phyloP scores from a whole-genome alignment of 2,329 filamentous ascomycete genomes.

The Amauroascus verrucosus region DNA sequence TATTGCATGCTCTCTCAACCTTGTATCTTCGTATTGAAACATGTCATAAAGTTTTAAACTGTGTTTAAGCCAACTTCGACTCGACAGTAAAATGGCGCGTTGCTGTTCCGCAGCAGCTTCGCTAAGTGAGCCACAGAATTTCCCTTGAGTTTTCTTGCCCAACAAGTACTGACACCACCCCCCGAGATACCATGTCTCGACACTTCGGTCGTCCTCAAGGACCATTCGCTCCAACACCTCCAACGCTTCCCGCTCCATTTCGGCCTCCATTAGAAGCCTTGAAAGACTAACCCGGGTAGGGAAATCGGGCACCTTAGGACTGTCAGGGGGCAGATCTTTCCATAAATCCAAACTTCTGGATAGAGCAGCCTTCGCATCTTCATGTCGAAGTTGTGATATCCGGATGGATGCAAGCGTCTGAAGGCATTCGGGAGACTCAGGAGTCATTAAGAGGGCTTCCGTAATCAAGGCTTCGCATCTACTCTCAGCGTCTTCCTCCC shows the following conservation, averaged over 20 bases:
- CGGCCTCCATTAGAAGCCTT: conserved; percentile 79
- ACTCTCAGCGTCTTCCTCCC: conserved; percentile 80
- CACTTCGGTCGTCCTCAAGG: conserved; percentile 81
- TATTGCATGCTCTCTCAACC: conserved; percentile 35
- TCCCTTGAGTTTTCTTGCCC: conserved; percentile 30
- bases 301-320: conserved; percentile 71
- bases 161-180: conserved; percentile 83
- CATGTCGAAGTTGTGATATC: conserved; percentile 70
- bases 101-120: conserved; percentile 43
- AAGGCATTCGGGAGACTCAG: conserved; percentile 74
- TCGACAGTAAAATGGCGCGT: conserved; percentile 58
- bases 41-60: conserved; percentile 67
- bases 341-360: conserved; percentile 70
- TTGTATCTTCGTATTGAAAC: conserved; percentile 60
- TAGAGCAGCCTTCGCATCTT: conserved; percentile 72
- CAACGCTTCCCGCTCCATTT: conserved; percentile 73
- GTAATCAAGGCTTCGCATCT: conserved; percentile 82
- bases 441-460: conserved; percentile 77
- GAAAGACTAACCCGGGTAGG: conserved; percentile 73
- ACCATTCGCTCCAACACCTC: conserved; percentile 75
- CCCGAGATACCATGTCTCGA: conserved; percentile 94
- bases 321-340: conserved; percentile 63
- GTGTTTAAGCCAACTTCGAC: conserved; percentile 72
- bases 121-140: conserved; percentile 20
- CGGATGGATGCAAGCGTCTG: conserved; percentile 90